Base-by-base conservation (phyloP, 2,329 filamentous ascomycete species). In the Podosphaera aphanis region DNA sequence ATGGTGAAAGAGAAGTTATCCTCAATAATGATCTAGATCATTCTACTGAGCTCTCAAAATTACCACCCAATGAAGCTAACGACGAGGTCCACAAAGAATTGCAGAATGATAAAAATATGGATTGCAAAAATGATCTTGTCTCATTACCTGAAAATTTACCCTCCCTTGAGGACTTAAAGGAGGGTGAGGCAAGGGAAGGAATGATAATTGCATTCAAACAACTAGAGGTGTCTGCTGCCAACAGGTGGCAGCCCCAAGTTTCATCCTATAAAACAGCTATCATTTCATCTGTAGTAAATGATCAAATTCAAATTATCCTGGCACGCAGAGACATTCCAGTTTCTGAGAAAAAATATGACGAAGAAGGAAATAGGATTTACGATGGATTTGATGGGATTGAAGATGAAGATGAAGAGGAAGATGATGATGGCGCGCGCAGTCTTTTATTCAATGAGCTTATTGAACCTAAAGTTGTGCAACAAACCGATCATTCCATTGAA, bases 331-430 rank as follows among this genome's bases (percentile, higher is more conserved):
- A 92, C 56, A 65, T 78, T 42, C 61, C 69, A 11, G 61, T 68
- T 4, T 68, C 71, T 46, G 58, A 75, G 50, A 77, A 71, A 54
- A 59, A 62, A 16, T 76, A 75, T 51, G 76, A 88, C 52, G 62
- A 70, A 35, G 77, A 79, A 0, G 84, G 83, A 0, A 67, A 79
- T 49, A 70, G 83, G 8, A 61, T 83, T 8, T 93, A 88, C 53
- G 75, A 71, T 50, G 81, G 77, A 48, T 90, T 92, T 51, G 83
- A 92, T 54, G 75, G 76, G 53, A 78, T 79, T 0, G 71, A 72
- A 6, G 69, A 75, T 10, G 74, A 73, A 11, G 71, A 71, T 0
- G 63, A 62, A 1, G 67, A 68, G 13, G 65, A 65, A 8, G 62
- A 60, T 2, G 63, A 79, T 47, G 68, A 77, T 49, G 79, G 79